Evolutionary conservation across 352 stramenopile species (phyloP).

Genomic region (Phytophthora macrochlamydospora): DNA sequence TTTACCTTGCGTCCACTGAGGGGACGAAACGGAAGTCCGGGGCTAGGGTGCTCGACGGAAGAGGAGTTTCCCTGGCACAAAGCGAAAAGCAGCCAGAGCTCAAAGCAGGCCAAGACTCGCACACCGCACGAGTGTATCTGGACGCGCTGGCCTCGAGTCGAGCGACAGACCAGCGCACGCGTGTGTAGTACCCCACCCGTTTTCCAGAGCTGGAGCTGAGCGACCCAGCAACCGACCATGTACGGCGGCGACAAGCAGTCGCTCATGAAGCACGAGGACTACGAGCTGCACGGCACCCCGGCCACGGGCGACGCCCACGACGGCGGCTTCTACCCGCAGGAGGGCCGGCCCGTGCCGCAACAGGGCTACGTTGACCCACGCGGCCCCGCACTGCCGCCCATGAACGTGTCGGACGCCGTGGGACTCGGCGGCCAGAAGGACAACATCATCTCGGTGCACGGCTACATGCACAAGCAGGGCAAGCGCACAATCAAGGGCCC

Average conservation of each 20-base stretch:
- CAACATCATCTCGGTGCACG: slow-evolving; percentile 90
- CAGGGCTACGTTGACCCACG: slow-evolving; percentile 72
- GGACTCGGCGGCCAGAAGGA: slow-evolving; percentile 57
- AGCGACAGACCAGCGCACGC: neutral
- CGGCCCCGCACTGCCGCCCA: slow-evolving; percentile 60
- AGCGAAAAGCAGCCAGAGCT: neutral
- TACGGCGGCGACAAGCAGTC: slow-evolving; percentile 48
- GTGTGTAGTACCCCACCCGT: slow-evolving; percentile 1
- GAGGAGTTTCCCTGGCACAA: neutral
- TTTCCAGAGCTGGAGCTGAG: neutral
- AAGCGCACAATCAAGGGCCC: slow-evolving; percentile 88
- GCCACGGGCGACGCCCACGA: slow-evolving; percentile 51
- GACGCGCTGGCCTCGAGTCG: neutral
- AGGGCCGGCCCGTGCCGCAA: slow-evolving; percentile 54
- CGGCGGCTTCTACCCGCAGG: slow-evolving; percentile 52
- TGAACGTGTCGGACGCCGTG: slow-evolving; percentile 79
- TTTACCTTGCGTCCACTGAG: neutral
- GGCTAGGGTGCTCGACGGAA: neutral
- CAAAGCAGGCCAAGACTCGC: neutral
- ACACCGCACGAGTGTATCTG: neutral
- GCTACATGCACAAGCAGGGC: slow-evolving; percentile 91
- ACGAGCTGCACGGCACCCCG: slow-evolving; percentile 64
- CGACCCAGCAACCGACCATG: slow-evolving; percentile 28
- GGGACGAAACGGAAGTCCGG: neutral
- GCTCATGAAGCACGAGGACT: slow-evolving; percentile 51